phyloP scores from a whole-genome alignment of 2,329 filamentous ascomycete genomes.

The Ceratocystis cacaofunesta region DNA sequence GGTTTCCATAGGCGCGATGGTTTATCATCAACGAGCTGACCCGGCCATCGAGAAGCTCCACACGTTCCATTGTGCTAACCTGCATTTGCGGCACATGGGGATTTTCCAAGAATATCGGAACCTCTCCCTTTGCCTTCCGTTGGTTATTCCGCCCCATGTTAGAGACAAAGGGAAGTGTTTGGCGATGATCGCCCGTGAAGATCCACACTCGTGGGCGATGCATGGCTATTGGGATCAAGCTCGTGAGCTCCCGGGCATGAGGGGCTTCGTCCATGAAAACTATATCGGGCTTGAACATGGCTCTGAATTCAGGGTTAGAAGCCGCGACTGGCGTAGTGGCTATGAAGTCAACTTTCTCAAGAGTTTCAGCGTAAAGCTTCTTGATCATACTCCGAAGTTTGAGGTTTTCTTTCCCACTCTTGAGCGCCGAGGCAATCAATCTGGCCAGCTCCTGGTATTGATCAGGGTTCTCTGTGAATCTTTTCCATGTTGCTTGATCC shows the following conservation, averaged over 20 bases:
- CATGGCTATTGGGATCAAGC: slow-evolving; percentile 31
- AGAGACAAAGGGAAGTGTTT: slow-evolving; percentile 31
- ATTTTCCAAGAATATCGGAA: slow-evolving; percentile 21
- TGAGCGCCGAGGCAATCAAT: slow-evolving; percentile 25
- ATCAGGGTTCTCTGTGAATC: slow-evolving; percentile 24
- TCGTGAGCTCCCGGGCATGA: slow-evolving; percentile 32
- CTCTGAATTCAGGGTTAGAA: slow-evolving; percentile 24
- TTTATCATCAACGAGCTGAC: slow-evolving; percentile 26
- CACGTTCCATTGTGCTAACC: slow-evolving; percentile 28
- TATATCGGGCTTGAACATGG: slow-evolving; percentile 61
- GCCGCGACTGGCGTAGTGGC: slow-evolving; percentile 34
- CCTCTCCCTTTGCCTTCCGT: background rate
- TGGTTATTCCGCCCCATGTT: slow-evolving; percentile 11
- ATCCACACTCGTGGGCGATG: slow-evolving; percentile 31
- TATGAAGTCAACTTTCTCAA: slow-evolving; percentile 30
- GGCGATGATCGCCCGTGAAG: slow-evolving; percentile 32
- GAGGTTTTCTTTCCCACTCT: slow-evolving; percentile 19
- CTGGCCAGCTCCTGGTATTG: slow-evolving; percentile 25
- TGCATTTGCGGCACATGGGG: slow-evolving; percentile 24
- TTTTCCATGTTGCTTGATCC: slow-evolving; percentile 31
- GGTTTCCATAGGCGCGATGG: slow-evolving; percentile 26
- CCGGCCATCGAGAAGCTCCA: slow-evolving; percentile 23
- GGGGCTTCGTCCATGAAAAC: slow-evolving; percentile 65
- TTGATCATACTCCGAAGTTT: slow-evolving; percentile 24
- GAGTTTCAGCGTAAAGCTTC: slow-evolving; percentile 27